These are phyloP conservation scores for Skeletonema tropicum DNA, from an alignment of 108 stramenopile species.

Conservation along the genomic window DNA sequence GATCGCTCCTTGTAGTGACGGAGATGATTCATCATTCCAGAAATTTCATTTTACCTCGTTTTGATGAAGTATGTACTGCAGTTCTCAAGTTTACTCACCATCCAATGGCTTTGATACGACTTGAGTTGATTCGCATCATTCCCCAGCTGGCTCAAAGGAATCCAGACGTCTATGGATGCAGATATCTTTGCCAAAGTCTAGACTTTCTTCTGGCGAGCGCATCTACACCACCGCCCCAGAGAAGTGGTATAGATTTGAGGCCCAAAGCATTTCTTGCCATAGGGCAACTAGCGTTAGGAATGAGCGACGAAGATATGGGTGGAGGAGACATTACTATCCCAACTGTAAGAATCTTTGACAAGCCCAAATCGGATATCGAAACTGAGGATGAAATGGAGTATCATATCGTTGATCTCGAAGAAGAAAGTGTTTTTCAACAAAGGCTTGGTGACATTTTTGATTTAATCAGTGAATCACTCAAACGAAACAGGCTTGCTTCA, in stretches of 20 bases:
- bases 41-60: slow-evolving; percentile 95
- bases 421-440: slow-evolving; percentile 55
- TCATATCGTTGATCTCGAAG: slow-evolving; percentile 52
- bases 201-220: slow-evolving; percentile 78
- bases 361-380: slow-evolving; percentile 26
- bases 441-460: slow-evolving; percentile 77
- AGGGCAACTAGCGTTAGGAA: slow-evolving; percentile 87
- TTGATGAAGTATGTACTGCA: slow-evolving; percentile 86
- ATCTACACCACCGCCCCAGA: slow-evolving; percentile 42
- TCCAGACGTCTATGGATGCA: slow-evolving; percentile 85
- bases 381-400: slow-evolving; percentile 24
- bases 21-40: slow-evolving; percentile 86
- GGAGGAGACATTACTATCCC: slow-evolving; percentile 54
- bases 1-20: slow-evolving; percentile 85
- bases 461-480: slow-evolving; percentile 57
- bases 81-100: slow-evolving; percentile 79
- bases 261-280: slow-evolving; percentile 85
- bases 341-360: slow-evolving; percentile 67
- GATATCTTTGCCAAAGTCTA: slow-evolving; percentile 79
- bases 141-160: slow-evolving; percentile 87
- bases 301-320: slow-evolving; percentile 75
- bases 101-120: slow-evolving; percentile 72
- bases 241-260: slow-evolving; percentile 69
- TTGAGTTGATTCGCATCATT: slow-evolving; percentile 86
- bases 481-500: slow-evolving; percentile 35